A percentile compares a stretch with the other conserved stretches of the same genome.
Evolutionary conservation across 1,284 basidiomycete genomes (phyloP).

Genomic region (Apiotrichum akiyoshidainum): DNA sequence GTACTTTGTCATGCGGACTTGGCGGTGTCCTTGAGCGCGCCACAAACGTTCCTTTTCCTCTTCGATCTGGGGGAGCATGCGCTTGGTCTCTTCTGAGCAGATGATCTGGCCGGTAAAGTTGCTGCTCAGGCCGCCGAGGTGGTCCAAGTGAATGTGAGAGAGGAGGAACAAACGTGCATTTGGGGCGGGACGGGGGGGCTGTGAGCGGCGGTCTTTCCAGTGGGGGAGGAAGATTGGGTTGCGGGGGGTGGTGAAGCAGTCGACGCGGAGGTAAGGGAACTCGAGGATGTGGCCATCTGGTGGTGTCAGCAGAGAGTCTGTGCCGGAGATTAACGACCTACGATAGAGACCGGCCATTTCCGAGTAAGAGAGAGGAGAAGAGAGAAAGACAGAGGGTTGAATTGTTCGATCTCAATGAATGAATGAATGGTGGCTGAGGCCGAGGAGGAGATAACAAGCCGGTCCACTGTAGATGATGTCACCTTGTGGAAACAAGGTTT

Average conservation of each 20-base stretch:
- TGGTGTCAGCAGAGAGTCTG: background rate
- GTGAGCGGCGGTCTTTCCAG: constrained; percentile 7
- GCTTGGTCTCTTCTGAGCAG: constrained; percentile 75
- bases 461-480: no score
- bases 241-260: constrained; percentile 61
- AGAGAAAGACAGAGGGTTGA: background rate
- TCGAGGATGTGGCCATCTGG: constrained; percentile 49
- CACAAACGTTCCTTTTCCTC: constrained; percentile 61
- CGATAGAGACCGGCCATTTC: constrained; percentile 40
- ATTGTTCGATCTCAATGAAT: background rate
- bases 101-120: constrained; percentile 56
- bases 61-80: constrained; percentile 74
- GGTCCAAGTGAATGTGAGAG: constrained; percentile 80
- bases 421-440: no score
- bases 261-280: constrained; percentile 70
- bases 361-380: background rate
- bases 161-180: constrained; percentile 67
- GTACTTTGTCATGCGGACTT: constrained; percentile 58
- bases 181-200: constrained; percentile 30
- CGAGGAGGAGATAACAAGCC: no score
- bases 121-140: constrained; percentile 49
- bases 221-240: constrained; percentile 14
- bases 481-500: no score
- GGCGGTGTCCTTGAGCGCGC: constrained; percentile 57
- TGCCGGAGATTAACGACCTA: constrained; percentile 13